Percentiles rank a stretch among this genome's conserved stretches.
Evolutionary conservation across 805 yeast species (phyloP).

Genomic region (Metschnikowia picachoensis): DNA sequence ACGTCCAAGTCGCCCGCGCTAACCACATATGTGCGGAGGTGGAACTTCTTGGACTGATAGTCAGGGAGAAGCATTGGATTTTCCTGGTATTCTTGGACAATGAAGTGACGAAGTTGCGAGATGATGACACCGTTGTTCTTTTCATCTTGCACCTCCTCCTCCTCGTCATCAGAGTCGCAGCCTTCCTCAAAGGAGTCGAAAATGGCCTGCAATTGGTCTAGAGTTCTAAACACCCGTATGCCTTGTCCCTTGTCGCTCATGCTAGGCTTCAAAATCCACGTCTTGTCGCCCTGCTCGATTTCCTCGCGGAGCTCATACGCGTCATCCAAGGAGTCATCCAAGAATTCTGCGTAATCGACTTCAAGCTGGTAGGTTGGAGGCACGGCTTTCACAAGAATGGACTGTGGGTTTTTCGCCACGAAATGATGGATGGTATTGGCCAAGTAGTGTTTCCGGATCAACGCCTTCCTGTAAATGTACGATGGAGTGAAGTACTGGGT

Average conservation of each 20-base stretch:
- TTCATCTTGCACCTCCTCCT: constrained; percentile 34
- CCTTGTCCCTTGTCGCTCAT: constrained; percentile 99
- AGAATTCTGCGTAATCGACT: constrained; percentile 91
- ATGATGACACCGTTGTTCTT: constrained; percentile 66
- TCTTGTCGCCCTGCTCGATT: constrained; percentile 53
- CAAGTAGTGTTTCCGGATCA: constrained; percentile 85
- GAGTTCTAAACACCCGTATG: constrained; percentile 72
- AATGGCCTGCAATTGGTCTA: constrained; percentile 75
- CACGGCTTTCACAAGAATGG: constrained; percentile 55
- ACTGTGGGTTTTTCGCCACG: constrained; percentile 67
- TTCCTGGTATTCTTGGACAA: constrained; percentile 76
- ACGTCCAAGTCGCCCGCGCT: constrained; percentile 73
- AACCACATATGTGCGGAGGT: constrained; percentile 79
- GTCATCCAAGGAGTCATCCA: constrained; percentile 92
- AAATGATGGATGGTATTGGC: constrained; percentile 80
- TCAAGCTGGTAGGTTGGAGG: constrained; percentile 80
- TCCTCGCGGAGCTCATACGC: constrained; percentile 84
- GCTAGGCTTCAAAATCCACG: constrained; percentile 92
- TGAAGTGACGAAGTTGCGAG: constrained; percentile 85
- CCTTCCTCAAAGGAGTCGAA: constrained; percentile 84
- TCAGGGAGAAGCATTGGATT: constrained; percentile 63
- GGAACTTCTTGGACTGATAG: constrained; percentile 75
- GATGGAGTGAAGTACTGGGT: constrained; percentile 64
- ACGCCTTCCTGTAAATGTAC: constrained; percentile 82
- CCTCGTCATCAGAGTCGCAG: constrained; percentile 58